Conservation (phyloP, 345 rosid species). For the Carallia pectinifolia region DNA sequence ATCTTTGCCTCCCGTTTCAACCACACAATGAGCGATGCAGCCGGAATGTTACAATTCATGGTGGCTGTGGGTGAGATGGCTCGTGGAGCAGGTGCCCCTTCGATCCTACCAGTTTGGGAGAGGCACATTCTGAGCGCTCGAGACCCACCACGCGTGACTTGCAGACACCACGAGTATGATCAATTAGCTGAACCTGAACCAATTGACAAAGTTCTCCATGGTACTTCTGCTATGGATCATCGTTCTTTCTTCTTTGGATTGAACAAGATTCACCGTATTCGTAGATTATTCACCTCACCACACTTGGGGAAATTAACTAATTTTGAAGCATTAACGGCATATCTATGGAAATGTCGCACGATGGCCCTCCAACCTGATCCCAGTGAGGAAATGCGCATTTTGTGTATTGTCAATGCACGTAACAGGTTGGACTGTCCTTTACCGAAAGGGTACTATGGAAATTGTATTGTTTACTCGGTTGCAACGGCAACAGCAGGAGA, state of each 20-base stretch:
- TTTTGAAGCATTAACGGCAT: slow-evolving; percentile 12
- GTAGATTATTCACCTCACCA: neutral
- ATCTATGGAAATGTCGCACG: slow-evolving; percentile 25
- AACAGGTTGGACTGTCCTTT: neutral
- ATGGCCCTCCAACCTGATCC: slow-evolving; percentile 14
- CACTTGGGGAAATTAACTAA: neutral
- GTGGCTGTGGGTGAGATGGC: slow-evolving; percentile 20
- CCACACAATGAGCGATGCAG: slow-evolving; percentile 20
- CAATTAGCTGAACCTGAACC: no score
- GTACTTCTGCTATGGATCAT: slow-evolving; percentile 4
- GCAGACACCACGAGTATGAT: neutral
- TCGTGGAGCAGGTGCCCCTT: neutral
- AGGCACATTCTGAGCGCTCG: no score
- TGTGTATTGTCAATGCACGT: neutral
- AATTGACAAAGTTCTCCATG: no score
- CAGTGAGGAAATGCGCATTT: neutral
- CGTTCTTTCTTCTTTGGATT: slow-evolving; percentile 17
- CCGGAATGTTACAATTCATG: slow-evolving; percentile 18
- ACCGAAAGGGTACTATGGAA: slow-evolving; percentile 22
- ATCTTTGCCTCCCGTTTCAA: slow-evolving; percentile 10
- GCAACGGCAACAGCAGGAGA: slow-evolving; percentile 16
- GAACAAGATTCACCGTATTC: no score
- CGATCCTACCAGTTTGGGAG: no score
- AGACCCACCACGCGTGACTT: no score
- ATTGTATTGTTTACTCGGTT: slow-evolving; percentile 14